phyloP scores from a whole-genome alignment of 1,284 basidiomycete species.

The Leccinum griseonigrum region DNA sequence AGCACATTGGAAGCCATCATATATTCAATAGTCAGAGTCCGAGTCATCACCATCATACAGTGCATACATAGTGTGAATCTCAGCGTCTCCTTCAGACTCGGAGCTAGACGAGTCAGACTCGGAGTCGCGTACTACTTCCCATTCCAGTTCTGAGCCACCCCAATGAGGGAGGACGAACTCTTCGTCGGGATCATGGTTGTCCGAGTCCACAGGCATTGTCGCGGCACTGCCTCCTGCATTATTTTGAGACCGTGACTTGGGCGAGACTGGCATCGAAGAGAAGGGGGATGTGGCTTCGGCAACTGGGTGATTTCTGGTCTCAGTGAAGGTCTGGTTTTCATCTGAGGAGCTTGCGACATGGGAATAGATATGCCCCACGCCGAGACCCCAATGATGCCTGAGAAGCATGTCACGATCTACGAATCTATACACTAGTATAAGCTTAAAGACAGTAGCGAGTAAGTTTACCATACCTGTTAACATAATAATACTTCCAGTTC shows the following conservation, averaged over 20 bases:
- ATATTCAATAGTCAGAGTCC: background rate
- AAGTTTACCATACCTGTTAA: background rate
- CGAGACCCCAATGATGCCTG: constrained; percentile 4
- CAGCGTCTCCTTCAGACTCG: background rate
- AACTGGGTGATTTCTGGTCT: background rate
- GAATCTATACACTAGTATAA: constrained; percentile 4
- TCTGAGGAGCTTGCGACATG: background rate
- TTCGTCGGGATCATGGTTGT: background rate
- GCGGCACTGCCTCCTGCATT: background rate
- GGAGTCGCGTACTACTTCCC: background rate
- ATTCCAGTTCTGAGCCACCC: background rate
- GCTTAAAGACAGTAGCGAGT: background rate
- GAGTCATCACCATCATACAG: background rate
- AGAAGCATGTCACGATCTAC: constrained; percentile 10
- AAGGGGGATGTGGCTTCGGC: background rate
- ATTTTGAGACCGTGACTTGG: background rate
- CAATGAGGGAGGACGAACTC: background rate
- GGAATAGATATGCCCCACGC: constrained; percentile 1
- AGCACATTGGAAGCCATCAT: no score
- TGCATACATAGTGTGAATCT: background rate
- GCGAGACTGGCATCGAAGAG: background rate
- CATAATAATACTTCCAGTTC: background rate
- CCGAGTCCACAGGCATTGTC: background rate
- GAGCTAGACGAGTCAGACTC: background rate
- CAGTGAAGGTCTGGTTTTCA: background rate